Base-by-base conservation (phyloP, 2,329 filamentous ascomycete species). In the Ophiobolus disseminans region DNA sequence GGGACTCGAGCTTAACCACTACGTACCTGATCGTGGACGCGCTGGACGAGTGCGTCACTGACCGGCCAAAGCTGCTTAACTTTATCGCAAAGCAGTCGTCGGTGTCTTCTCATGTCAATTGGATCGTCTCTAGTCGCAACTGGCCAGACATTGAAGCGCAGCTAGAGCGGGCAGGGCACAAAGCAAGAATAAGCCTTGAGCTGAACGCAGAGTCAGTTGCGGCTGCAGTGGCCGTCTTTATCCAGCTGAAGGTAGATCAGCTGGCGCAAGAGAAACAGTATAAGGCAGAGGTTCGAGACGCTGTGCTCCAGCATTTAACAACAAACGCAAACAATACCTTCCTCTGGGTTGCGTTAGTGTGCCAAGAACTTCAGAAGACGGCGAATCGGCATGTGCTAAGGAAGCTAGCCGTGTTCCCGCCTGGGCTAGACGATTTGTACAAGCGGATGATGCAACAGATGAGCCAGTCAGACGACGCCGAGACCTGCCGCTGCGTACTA, bases 241-340 rank as follows among this genome's bases (percentile, higher is more conserved):
- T 79, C 38, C 5, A 64, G 0, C 31, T 58, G 32, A 75, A 75
- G 44, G 65, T 76, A 0, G 4, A 23, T 4, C 4, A 66, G 5
- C 47, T 79, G 14, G 50, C 63, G 10, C 4, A 40, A 3, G 19
- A 50, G 53, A 60, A 68, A 13, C 47, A 58, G 28, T 73, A 52
- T 22, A n/a, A 78, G 76, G 70, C 50, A 75, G n/a, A 37, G 53
- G 0, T 55, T 66, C 5, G 70, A 78, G 10, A 55, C 14, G 32
- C 45, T 14, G 51, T 57, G 30, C 35, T 48, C 17, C 14, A 50
- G 16, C 43, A 70, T 50, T 42, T 76, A 2, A 31, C 19, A 0
- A 17, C 31, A 3, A 75, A 78, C 25, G 63, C 74, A 8, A 51
- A 75, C 11, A 64, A 55, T 5, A 79, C 76, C 1, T 78, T 78